A percentile compares a stretch with the other conserved stretches of the same genome.
phyloP scores from a whole-genome alignment of 2,329 filamentous ascomycete genomes.

The Fusarium redolens region DNA sequence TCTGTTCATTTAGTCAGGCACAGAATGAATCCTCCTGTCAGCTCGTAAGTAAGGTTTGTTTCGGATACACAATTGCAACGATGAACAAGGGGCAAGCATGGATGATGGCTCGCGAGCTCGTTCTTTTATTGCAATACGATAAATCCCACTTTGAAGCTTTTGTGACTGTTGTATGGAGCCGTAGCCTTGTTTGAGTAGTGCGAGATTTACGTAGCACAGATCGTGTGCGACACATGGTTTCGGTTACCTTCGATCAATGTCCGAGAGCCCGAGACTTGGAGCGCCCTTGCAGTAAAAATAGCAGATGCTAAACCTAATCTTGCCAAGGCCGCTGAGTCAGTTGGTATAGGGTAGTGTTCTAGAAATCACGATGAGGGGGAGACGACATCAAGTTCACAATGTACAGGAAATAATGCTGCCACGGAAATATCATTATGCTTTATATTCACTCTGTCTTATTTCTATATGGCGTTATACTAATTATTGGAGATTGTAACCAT shows the following conservation, averaged over 20 bases:
- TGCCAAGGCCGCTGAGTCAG: background rate
- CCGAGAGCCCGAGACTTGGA: background rate
- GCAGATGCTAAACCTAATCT: background rate
- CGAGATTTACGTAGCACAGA: background rate
- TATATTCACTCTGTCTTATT: rapidly evolving
- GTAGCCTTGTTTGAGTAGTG: background rate
- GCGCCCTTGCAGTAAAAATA: background rate
- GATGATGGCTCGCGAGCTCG: background rate
- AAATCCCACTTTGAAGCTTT: background rate
- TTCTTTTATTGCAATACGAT: background rate
- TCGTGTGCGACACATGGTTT: background rate
- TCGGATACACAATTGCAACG: background rate
- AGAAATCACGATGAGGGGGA: rapidly evolving
- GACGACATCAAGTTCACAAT: rapidly evolving
- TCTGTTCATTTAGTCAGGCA: constrained; percentile 10
- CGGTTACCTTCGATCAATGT: background rate
- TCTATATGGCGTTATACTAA: rapidly evolving
- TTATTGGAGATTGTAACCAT: rapidly evolving
- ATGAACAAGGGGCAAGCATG: background rate
- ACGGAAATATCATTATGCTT: rapidly evolving
- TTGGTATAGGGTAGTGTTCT: background rate
- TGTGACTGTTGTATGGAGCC: background rate
- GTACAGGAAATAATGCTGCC: rapidly evolving
- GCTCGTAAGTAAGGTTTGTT: constrained; percentile 20
- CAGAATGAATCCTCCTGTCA: background rate